A percentile compares a stretch with the other conserved stretches of the same genome.
Evolutionary conservation across 116 monocot species (phyloP).

Genomic region (Trichopus zeylanicus): DNA sequence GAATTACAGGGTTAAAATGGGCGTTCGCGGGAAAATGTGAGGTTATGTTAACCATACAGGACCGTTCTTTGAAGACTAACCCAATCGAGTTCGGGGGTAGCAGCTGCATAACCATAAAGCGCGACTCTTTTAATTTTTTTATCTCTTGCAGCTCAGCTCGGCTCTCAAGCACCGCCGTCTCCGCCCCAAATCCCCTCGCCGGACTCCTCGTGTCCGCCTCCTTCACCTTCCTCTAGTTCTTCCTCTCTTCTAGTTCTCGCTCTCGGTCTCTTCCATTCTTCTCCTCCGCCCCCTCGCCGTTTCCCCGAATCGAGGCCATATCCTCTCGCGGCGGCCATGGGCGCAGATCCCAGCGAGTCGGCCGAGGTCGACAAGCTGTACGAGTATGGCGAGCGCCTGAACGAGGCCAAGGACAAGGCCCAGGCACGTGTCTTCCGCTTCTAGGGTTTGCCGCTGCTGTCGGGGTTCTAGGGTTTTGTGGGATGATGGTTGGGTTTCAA

Average conservation of each 20-base stretch:
- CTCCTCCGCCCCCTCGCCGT: neutral
- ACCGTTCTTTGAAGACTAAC: no score
- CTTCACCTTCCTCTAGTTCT: neutral
- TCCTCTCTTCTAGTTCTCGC: neutral
- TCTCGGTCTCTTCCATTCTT: neutral
- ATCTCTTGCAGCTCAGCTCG: neutral
- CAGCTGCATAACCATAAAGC: no score
- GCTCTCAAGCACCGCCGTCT: neutral
- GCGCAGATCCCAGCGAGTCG: slow-evolving; percentile 32
- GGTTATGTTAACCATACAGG: no score
- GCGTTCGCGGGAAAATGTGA: no score
- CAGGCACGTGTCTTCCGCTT: slow-evolving; percentile 26
- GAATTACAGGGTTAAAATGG: no score
- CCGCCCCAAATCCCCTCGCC: no score
- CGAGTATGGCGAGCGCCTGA: slow-evolving; percentile 73
- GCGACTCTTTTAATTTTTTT: neutral
- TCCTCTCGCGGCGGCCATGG: neutral
- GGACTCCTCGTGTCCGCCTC: no score
- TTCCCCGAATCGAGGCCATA: neutral
- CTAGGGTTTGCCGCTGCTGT: neutral
- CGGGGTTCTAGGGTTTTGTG: slow-evolving; percentile 15
- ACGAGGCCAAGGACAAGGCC: slow-evolving; percentile 88
- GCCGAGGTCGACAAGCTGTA: slow-evolving; percentile 90
- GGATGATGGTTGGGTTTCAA: neutral
- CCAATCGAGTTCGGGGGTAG: no score